Evolutionary conservation across 768 basidiomycete species (phyloP), one percentile per base, ranked within the genome.

Genomic region (Hygrophorus russula): DNA sequence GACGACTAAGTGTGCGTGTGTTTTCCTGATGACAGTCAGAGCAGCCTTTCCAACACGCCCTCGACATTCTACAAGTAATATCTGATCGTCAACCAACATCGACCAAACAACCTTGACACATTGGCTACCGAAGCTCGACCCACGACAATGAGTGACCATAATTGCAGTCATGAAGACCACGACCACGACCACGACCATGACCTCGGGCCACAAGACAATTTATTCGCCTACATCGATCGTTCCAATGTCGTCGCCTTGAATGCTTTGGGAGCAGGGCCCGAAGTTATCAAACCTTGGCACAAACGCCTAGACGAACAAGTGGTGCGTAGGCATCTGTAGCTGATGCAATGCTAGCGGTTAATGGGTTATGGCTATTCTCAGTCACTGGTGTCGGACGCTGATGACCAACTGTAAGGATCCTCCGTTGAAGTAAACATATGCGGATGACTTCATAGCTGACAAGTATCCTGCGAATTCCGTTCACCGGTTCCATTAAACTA

Each of bases 241-340:
- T 61, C 69, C 30, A 85, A 94, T 56, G 85, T 91, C 37, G 68
- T 82, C 34, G 88, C 83, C 24, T 63, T 96, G 44, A 96, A 96
- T 54, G 75, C 73, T 13, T 58, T 54, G 17, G 71, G 59, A 14
- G 50, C 63, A 42, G 75, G 73, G 32, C 63, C 74, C 4, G 69
- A 69, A 39, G 66, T 88, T 19, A 80, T 94, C 53, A 96, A 94
- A 62, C 82, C 90, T 1, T 94, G 92, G 91, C 68, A 91, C 52
- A 62, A 80, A 47, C 75, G 88, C 29, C 58, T 74, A 43, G 78
- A 83, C 46, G 88, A 92, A 58, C 63, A 63, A 24, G 65, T 69
- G 65, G 91, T 91, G 55, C 51, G 71, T 50, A 24, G 24, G 12
- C 11, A 18, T 17, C 3, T 11, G 28, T 7, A 40, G 42, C 39